Evolutionary conservation across 257 asterid genomes (phyloP), one percentile per base, ranked within the genome.

Genomic region (Ilex asprella): DNA sequence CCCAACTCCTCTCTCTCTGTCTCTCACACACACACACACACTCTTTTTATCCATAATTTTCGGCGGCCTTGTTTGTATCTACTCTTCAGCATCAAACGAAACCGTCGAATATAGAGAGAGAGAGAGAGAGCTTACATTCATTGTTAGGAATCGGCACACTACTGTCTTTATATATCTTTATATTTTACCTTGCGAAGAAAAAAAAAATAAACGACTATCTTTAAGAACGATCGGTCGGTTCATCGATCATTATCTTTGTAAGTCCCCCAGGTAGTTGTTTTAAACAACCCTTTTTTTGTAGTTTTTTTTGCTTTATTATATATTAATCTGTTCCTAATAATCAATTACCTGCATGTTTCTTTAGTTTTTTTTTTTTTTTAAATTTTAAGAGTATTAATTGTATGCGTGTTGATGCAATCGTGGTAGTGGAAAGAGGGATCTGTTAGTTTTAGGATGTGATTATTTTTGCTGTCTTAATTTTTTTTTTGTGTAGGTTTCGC

Each of bases 371-470:
- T 27, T 39, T 7, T 31, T 7, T 58, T 5, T 1, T 35, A n/a
- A n/a, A n/a, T 35, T 3, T 35, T 35, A 3, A 4, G 8, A 3
- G 0, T 35, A 6, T 58, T 31, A 10, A 12, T 58, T 58, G 27
- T 21, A 21, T 32, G 30, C 10, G 1, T 57, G 46, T 32, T 57
- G 30, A 63, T 54, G 73, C 52, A 50, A 70, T 64, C 70, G 64
- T 69, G 51, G 56, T 8, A 64, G 55, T 70, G 56, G 59, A 39
- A 54, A 61, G 56, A n/a, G 68, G 70, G 85, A 79, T 79, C 82
- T 75, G 72, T 32, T 16, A 58, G 31, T 32, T 58, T 35, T 35
- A 3, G 8, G 41, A 35, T 21, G 27, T 21, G 27, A 21, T 21
- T 21, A 21, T 21, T 21, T 21, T 30, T 63, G 63, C 13, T 0